Evolutionary conservation across 2,329 filamentous ascomycete genomes (phyloP), one percentile per base, ranked within the genome.

Genomic region (Endocalyx cinctus): DNA sequence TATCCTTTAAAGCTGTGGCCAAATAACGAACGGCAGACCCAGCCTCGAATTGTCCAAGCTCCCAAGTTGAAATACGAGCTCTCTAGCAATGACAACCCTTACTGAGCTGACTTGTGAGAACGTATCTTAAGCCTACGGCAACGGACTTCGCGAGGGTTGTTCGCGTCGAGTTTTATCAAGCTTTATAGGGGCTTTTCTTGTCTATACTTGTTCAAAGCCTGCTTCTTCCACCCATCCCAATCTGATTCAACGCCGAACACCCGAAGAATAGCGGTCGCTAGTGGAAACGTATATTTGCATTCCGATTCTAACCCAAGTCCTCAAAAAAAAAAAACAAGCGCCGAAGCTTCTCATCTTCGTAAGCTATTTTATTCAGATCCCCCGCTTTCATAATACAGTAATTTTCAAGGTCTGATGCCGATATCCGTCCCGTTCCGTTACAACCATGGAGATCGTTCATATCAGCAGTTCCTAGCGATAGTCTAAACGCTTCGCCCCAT

Each of bases 251-350:
- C 34, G 16, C 34, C 29, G 25, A 37, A 37, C 17, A 29, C 29
- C 15, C 25, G 15, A 23, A 45, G 37, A 11, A 45, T 34, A 15
- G 39, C 39, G 27, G 39, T 38, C 22, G 42, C 42, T 26, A 45
- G 37, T 16, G 34, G 41, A 20, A 43, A 22, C 11, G 37, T 34
- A 28, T 43, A 33, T 16, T 31, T 18, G 39, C 39, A 44, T 28
- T 44, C 27, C 15, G 26, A 15, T 34, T 44, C 42, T 6, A 38
- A 13, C 5, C 27, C 42, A 34, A 44, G 22, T 14, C 36, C 41
- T 36, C 42, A 44, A 16, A 44, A 44, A 25, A n/a, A n/a, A n/a
- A n/a, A n/a, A n/a, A n/a, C n/a, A 42, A 44, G 14, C 38, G 36
- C 20, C 42, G 36, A 26, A 22, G 33, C 31, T 42, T 42, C 27